Percentiles rank a stretch among this genome's conserved stretches.
Conservation (phyloP, 2,329 filamentous ascomycete genomes). For the Blastomyces gilchristii region DNA sequence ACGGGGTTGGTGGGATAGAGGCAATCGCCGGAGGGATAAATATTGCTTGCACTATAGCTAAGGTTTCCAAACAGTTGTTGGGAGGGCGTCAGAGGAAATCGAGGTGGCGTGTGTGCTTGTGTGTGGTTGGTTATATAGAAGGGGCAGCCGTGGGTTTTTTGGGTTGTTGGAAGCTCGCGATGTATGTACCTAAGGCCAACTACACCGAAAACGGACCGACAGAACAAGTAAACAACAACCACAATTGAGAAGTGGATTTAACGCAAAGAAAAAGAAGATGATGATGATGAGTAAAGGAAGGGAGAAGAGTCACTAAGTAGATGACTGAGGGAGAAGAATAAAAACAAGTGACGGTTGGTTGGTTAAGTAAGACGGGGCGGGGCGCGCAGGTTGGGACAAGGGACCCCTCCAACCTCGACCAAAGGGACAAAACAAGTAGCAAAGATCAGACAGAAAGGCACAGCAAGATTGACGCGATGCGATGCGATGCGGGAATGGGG, state of each 20-base stretch:
- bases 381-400: not conserved
- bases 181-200: not conserved
- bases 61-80: not conserved
- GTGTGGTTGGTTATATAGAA: not conserved
- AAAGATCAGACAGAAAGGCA: not conserved
- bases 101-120: not conserved
- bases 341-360: not conserved
- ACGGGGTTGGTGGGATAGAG: not conserved
- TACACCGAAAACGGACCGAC: not conserved
- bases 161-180: not conserved
- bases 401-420: not conserved
- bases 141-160: not conserved
- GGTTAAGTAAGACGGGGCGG: not conserved
- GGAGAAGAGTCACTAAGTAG: not conserved
- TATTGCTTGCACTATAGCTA: not conserved
- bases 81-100: not conserved
- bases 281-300: not conserved
- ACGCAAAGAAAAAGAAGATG: not conserved
- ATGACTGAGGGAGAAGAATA: not conserved
- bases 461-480: not conserved
- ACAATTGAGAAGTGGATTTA: not conserved
- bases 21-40: not conserved
- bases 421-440: not conserved
- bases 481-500: not conserved
- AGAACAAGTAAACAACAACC: not conserved